phyloP scores from a whole-genome alignment of 2,329 filamentous ascomycete genomes.

The Fusarium euwallaceae region DNA sequence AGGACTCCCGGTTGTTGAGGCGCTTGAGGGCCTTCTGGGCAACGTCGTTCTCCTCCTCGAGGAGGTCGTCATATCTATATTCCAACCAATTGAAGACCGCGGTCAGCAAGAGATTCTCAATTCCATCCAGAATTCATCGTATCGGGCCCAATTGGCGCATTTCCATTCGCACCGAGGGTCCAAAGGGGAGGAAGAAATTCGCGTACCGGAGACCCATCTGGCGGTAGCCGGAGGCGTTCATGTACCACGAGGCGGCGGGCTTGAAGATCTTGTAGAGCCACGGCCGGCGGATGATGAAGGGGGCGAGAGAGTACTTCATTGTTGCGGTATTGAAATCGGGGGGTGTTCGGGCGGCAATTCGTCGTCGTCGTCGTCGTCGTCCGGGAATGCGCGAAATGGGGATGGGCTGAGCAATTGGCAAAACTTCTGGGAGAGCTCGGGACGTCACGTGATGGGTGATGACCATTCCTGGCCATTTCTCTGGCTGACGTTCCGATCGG shows the following conservation, averaged over 20 bases:
- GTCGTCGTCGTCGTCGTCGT: constrained; percentile 42
- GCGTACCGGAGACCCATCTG: constrained; percentile 89
- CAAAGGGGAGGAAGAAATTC: constrained; percentile 25
- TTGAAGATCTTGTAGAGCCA: constrained; percentile 83
- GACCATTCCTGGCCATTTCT: constrained; percentile 44
- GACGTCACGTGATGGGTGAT: constrained; percentile 52
- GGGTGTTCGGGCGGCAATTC: constrained; percentile 25
- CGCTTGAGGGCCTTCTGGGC: constrained; percentile 92
- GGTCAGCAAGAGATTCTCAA: constrained; percentile 41
- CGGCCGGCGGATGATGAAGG: constrained; percentile 84
- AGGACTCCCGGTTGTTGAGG: constrained; percentile 88
- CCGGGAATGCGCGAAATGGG: constrained; percentile 52
- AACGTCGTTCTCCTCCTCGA: constrained; percentile 89
- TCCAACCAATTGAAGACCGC: constrained; percentile 29
- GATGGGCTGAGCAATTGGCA: constrained; percentile 49
- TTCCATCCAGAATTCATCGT: not conserved
- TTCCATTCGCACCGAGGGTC: constrained; percentile 7
- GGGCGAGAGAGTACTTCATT: constrained; percentile 80
- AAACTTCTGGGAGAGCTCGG: constrained; percentile 50
- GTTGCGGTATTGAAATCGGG: constrained; percentile 47
- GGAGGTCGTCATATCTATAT: constrained; percentile 89
- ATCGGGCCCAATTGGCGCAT: constrained; percentile 38
- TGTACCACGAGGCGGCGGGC: constrained; percentile 91
- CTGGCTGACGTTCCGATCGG: constrained; percentile 37
- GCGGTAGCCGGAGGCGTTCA: constrained; percentile 90